A percentile compares a stretch with the other conserved stretches of the same genome.
Conservation (phyloP, 2,329 filamentous ascomycete genomes). For the Colletotrichum spinosum region DNA sequence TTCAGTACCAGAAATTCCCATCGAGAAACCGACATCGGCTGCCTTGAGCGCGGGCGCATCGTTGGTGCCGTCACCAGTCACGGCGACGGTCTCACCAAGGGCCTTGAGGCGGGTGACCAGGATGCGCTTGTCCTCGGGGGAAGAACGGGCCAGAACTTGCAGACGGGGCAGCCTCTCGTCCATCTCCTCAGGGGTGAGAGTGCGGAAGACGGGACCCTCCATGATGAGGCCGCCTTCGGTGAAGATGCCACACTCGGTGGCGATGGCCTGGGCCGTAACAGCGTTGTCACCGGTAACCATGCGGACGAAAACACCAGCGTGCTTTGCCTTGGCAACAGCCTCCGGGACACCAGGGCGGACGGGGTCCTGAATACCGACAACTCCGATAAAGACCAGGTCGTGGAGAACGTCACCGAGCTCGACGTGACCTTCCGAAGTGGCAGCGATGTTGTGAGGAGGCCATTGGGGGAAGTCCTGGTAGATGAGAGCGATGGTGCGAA, state of each 20-base stretch:
- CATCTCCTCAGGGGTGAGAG: slow-evolving; percentile 64
- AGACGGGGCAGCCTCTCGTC: slow-evolving; percentile 61
- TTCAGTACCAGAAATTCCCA: slow-evolving; percentile 75
- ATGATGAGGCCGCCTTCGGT: slow-evolving; percentile 73
- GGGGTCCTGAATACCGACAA: slow-evolving; percentile 79
- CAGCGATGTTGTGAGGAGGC: slow-evolving; percentile 71
- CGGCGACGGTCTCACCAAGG: slow-evolving; percentile 69
- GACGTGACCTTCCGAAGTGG: slow-evolving; percentile 72
- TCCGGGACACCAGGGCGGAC: slow-evolving; percentile 73
- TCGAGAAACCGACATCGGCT: slow-evolving; percentile 76
- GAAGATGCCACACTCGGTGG: slow-evolving; percentile 72
- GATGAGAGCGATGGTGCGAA: slow-evolving; percentile 80
- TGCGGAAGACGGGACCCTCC: slow-evolving; percentile 72
- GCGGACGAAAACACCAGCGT: slow-evolving; percentile 74
- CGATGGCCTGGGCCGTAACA: slow-evolving; percentile 73
- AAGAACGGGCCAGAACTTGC: slow-evolving; percentile 67
- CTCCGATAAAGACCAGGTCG: slow-evolving; percentile 77
- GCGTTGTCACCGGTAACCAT: slow-evolving; percentile 81
- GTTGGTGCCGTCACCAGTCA: slow-evolving; percentile 76
- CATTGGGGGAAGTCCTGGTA: slow-evolving; percentile 79
- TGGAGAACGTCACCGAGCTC: slow-evolving; percentile 67
- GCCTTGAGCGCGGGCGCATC: slow-evolving; percentile 74
- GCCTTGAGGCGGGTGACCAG: slow-evolving; percentile 66
- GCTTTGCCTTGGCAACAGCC: slow-evolving; percentile 72
- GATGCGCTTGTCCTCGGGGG: slow-evolving; percentile 69